These are phyloP conservation scores for Isatis tinctoria DNA, from an alignment of 345 rosid genomes.

Conservation along the genomic window DNA sequence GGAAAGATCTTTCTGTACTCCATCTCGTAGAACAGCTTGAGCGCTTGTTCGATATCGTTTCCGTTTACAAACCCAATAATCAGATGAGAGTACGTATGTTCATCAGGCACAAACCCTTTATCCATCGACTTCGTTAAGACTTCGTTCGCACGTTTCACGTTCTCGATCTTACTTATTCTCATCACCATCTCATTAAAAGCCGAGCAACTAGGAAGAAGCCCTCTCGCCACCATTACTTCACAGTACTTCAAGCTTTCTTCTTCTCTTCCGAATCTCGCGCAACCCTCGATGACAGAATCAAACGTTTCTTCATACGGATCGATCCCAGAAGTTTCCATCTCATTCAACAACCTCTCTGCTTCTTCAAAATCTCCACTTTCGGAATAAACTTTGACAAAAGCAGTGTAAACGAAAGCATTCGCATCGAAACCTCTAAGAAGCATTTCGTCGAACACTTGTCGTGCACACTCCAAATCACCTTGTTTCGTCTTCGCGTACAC, in stretches of 20 bases:
- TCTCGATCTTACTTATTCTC: constrained; percentile 34
- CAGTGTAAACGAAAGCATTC: constrained; percentile 56
- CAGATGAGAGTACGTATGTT: constrained; percentile 43
- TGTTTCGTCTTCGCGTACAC: constrained; percentile 42
- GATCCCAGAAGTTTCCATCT: constrained; percentile 50
- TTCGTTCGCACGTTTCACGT: constrained; percentile 40
- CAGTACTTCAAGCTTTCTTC: constrained; percentile 42
- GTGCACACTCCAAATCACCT: constrained; percentile 48
- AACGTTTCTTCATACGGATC: constrained; percentile 59
- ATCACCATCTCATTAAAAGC: constrained; percentile 52
- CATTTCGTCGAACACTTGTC: constrained; percentile 62
- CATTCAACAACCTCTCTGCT: constrained; percentile 44
- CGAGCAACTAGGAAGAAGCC: constrained; percentile 44
- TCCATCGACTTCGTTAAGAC: constrained; percentile 45
- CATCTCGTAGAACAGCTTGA: constrained; percentile 74
- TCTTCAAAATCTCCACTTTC: constrained; percentile 39
- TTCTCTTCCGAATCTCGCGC: constrained; percentile 44
- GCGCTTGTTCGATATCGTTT: constrained; percentile 46
- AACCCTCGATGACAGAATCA: constrained; percentile 47
- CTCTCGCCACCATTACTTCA: constrained; percentile 45
- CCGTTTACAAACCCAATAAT: constrained; percentile 46
- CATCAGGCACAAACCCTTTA: constrained; percentile 54
- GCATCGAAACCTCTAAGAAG: constrained; percentile 55
- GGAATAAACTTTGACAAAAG: constrained; percentile 48
- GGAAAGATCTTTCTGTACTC: constrained; percentile 44